Base-by-base conservation (phyloP, 768 basidiomycete genomes). In the Boletus barrowsii region DNA sequence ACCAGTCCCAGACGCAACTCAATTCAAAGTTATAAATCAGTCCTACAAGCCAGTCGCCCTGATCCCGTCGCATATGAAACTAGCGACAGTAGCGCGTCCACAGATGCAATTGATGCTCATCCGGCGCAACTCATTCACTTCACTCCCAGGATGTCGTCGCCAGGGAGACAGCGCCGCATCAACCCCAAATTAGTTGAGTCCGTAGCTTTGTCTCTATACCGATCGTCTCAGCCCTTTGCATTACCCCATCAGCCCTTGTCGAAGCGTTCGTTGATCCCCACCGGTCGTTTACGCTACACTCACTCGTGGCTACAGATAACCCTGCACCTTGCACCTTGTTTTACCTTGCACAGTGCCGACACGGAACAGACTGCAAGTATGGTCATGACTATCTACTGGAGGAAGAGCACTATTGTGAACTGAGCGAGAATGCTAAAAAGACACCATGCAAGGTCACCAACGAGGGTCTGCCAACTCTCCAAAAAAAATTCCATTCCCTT, bases 291-390 rank as follows among this genome's bases (percentile, higher is more conserved):
- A 5, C 17, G 37, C 36, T 42, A 9, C 17, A 24, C 48, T 54
- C 30, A 61, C 39, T 14, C 13, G 20, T 45, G 20, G 30, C 44
- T 20, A 39, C 51, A 60, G 84, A 86, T 61, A 80, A 73, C 62
- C 84, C 85, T 2, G 79, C 86, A 22, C 84, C 86, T 15, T 87
- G 86, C 64, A 86, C 83, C 17, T 68, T 84, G 47, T 85, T 82
- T 68, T 87, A 86, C 64, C 72, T 87, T 26, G 76, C 81, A 30
- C 75, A 73, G 44, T 87, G 86, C 73, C 82, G 83, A 62, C 78
- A 79, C 51, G 83, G 81, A 15, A 63, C 70, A 10, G 76, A 77
- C 24, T 87, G 85, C 65, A 81, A 77, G 69, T 87, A 81, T 55
- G 79, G 68, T 14, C 85, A 87, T 53, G 80, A 87, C 60, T 87